Base-by-base conservation (phyloP, 2,329 filamentous ascomycete species). In the Pyricularia grisea region DNA sequence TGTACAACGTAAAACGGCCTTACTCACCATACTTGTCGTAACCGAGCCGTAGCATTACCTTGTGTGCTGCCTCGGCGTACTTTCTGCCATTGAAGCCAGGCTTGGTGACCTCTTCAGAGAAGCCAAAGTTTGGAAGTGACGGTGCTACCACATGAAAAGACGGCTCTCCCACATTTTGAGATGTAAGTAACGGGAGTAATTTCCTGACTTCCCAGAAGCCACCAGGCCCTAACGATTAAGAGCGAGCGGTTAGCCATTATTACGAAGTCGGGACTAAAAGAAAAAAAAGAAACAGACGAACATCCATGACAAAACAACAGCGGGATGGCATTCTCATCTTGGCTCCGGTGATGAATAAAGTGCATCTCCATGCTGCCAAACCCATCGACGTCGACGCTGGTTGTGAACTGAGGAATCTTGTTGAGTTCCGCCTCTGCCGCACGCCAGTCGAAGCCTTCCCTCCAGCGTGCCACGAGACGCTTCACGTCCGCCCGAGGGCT, bases 221-320 rank as follows among this genome's bases (percentile, higher is more conserved):
- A 0, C 90, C 90, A 0, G 90, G 90, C 86, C 70, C 66, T 67
- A 17, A 17, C 17, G 12, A 42, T 42, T 4, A 12, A 33, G 10
- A 20, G 33, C n/a, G 33, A 23, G 27, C 27, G 9, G 27, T 31
- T 25, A 36, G 33, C 33, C 17, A 17, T 67, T 25, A 2, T 17
- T 14, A 64, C 20, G 7, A 23, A 27, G 28, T 7, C 27, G 58
- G 2, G 4, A 25, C n/a, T 25, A 12, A 61, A 23, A 23, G 23
- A 60, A n/a, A 60, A 14, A 14, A 27, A 27, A 6, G 3, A 12
- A 9, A 27, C 23, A 14, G 30, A 50, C 30, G 3, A 20, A 69
- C 85, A 91, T 17, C 89, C 88, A 74, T 92, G 89, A n/a, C 83
- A 81, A 75, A 92, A 91, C 0, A 92, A 75, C 33, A 92, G 74